Conservation (phyloP, 2,329 filamentous ascomycete species). For the Sarocladium brachiariae region DNA sequence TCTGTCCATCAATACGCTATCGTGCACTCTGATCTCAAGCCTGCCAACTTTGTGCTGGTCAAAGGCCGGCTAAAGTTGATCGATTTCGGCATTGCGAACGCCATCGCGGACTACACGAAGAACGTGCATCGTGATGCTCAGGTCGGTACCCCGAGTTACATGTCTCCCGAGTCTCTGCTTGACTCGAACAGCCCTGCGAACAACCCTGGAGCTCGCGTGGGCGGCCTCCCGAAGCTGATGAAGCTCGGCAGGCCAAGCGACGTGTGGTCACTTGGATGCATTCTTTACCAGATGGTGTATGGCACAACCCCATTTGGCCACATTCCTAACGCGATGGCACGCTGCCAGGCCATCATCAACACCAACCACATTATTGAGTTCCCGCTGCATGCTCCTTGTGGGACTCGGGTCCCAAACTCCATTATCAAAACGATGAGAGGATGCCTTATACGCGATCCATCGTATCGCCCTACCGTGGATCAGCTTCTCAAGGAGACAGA, state of each 20-base stretch:
- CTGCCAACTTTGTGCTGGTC: conserved; percentile 92
- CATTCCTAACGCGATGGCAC: conserved; percentile 77
- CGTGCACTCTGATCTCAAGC: conserved; percentile 94
- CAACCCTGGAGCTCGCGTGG: conserved; percentile 33
- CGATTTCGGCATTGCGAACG: conserved; percentile 97
- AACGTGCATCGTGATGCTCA: conserved; percentile 96
- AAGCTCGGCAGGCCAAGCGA: conserved; percentile 94
- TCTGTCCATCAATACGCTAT: conserved; percentile 86
- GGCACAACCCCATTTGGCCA: conserved; percentile 94
- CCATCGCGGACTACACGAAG: conserved; percentile 93
- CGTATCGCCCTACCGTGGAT: conserved; percentile 56
- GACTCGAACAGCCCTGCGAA: conserved; percentile 63
- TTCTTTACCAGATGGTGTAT: conserved; percentile 96
- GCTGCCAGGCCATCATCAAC: conserved; percentile 82
- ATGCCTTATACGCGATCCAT: conserved; percentile 56
- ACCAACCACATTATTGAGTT: conserved; percentile 68
- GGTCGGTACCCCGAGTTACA: conserved; percentile 95
- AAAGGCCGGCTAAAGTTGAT: conserved; percentile 90
- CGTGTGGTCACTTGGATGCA: conserved; percentile 93
- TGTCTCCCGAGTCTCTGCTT: conserved; percentile 91
- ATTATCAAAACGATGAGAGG: conserved; percentile 55
- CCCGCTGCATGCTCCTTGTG: conserved; percentile 62
- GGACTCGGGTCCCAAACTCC: conserved; percentile 49
- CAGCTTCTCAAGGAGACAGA: conserved; percentile 54
- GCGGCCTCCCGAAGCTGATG: conserved; percentile 64